phyloP scores from a whole-genome alignment of 495 filamentous ascomycete species.

The Alectoria sarmentosa region DNA sequence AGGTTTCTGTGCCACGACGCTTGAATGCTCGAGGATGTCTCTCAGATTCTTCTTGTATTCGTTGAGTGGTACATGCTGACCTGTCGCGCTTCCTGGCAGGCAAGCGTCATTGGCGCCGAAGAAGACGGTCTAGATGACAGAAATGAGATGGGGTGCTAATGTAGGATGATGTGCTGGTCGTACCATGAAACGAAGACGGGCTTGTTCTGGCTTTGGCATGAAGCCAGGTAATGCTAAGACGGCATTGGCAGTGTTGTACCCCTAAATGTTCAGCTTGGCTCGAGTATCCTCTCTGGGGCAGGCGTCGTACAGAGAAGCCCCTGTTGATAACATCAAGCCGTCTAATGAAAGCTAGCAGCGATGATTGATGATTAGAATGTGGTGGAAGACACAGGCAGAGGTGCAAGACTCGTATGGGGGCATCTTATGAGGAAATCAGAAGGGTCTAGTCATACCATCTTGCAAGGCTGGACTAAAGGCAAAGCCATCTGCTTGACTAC shows the following conservation, averaged over 20 bases:
- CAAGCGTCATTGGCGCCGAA: slow-evolving; percentile 84
- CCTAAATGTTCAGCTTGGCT: slow-evolving; percentile 35
- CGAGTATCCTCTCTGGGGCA: neutral
- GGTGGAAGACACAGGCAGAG: neutral
- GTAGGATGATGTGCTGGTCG: slow-evolving; percentile 14
- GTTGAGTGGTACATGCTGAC: slow-evolving; percentile 68
- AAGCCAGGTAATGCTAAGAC: slow-evolving; percentile 50
- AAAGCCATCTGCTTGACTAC: slow-evolving; percentile 53
- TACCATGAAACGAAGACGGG: slow-evolving; percentile 62
- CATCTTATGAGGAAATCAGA: neutral
- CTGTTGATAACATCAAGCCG: slow-evolving; percentile 62
- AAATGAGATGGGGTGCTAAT: slow-evolving; percentile 2
- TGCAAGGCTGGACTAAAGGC: slow-evolving; percentile 65
- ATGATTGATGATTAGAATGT: neutral
- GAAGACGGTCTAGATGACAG: slow-evolving; percentile 56
- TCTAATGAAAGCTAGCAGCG: slow-evolving; percentile 48
- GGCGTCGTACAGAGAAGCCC: slow-evolving; percentile 38
- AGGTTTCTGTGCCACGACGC: slow-evolving; percentile 59
- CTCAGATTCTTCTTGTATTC: slow-evolving; percentile 65
- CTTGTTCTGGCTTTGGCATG: slow-evolving; percentile 48
- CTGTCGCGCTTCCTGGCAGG: slow-evolving; percentile 45
- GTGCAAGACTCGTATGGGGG: slow-evolving; percentile 8
- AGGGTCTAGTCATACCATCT: slow-evolving; percentile 42
- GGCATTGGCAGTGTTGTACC: slow-evolving; percentile 62
- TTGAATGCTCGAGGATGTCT: slow-evolving; percentile 60